phyloP scores from a whole-genome alignment of 2,329 filamentous ascomycete species.

The Pseudocercospora eumusae region DNA sequence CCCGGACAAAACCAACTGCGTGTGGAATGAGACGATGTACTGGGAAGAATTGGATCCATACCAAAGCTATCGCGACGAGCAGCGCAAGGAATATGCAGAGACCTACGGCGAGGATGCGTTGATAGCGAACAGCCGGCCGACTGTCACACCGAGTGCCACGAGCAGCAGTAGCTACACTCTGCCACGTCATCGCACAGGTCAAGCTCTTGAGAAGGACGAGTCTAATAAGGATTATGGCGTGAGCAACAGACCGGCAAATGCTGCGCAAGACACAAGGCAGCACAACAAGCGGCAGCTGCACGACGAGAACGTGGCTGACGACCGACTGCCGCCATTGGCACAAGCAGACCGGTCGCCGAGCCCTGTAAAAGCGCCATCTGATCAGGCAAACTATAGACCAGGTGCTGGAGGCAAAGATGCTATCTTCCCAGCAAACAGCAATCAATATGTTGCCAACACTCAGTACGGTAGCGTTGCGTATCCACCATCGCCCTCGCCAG shows the following conservation, averaged over 20 bases:
- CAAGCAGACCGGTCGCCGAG: constrained; percentile 1
- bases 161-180: background rate
- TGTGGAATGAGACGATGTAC: constrained; percentile 48
- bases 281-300: constrained; percentile 22
- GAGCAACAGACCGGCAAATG: background rate
- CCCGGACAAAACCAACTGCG: constrained; percentile 43
- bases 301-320: constrained; percentile 4
- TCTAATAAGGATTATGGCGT: background rate
- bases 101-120: constrained; percentile 23
- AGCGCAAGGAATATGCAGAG: constrained; percentile 25
- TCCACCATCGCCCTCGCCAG: background rate
- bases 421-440: background rate
- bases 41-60: constrained; percentile 46
- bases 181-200: background rate
- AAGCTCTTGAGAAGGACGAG: background rate
- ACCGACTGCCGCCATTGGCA: constrained; percentile 8
- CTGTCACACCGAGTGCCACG: constrained; percentile 1
- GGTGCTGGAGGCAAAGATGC: constrained; percentile 5
- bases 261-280: background rate
- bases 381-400: constrained; percentile 1
- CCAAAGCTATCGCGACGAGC: constrained; percentile 27
- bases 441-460: constrained; percentile 8
- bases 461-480: background rate
- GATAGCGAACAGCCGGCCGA: constrained; percentile 14
- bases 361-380: background rate